These are phyloP conservation scores for Sporothrix globosa DNA, from an alignment of 2,329 filamentous ascomycete species.

Conservation along the genomic window DNA sequence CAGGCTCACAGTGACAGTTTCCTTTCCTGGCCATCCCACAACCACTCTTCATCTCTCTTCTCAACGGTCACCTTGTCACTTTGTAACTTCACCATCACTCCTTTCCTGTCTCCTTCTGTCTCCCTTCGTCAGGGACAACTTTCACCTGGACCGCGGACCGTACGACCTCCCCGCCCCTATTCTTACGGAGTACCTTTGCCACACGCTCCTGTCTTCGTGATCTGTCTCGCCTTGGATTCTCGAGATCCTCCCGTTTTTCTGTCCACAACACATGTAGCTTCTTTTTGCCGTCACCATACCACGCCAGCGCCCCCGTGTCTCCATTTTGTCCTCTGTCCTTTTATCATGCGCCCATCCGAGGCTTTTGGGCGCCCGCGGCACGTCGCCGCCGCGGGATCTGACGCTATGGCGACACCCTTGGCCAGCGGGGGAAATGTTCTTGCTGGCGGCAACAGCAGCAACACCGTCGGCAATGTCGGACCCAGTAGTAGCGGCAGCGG, in stretches of 20 bases:
- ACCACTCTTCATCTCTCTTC: background rate
- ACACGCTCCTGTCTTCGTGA: background rate
- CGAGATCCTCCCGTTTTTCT: background rate
- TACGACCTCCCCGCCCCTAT: background rate
- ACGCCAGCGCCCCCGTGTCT: background rate
- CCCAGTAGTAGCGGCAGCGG: conserved; percentile 10
- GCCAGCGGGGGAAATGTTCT: conserved; percentile 34
- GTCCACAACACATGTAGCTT: conserved; percentile 13
- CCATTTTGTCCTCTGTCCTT: background rate
- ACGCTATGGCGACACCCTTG: conserved; percentile 36
- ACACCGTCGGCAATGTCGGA: background rate
- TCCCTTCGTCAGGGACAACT: background rate
- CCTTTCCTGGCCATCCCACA: conserved; percentile 9
- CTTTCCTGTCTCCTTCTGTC: background rate
- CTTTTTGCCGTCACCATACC: background rate
- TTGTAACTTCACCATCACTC: background rate
- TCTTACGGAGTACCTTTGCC: background rate
- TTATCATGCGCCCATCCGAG: conserved; percentile 52
- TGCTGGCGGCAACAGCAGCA: background rate
- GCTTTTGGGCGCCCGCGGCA: conserved; percentile 48
- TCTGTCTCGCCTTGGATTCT: background rate
- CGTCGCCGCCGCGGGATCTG: conserved; percentile 44
- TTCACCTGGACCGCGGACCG: background rate
- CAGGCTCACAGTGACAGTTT: conserved; percentile 1
- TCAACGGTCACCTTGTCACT: background rate